A percentile compares a stretch with the other conserved stretches of the same genome.
Conservation (phyloP, 768 basidiomycete species). For the Clathrus columnatus region DNA sequence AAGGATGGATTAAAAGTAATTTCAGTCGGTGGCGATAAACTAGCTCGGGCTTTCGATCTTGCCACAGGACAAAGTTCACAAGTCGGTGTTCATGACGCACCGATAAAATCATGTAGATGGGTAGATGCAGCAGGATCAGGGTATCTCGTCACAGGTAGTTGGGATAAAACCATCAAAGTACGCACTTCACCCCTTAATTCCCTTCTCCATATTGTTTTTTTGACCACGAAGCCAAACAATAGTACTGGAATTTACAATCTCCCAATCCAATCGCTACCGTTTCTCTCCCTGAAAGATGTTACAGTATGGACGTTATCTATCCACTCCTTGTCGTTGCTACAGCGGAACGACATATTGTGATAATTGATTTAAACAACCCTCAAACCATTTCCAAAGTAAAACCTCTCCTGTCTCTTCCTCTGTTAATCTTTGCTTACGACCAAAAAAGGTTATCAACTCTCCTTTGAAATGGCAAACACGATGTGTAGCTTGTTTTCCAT, state of each 20-base stretch:
- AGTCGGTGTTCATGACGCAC: slow-evolving; percentile 86
- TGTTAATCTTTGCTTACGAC: slow-evolving; percentile 1
- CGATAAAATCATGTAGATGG: slow-evolving; percentile 76
- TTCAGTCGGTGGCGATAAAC: slow-evolving; percentile 92
- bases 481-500: slow-evolving; percentile 74
- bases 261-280: slow-evolving; percentile 71
- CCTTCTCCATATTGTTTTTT: neutral
- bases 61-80: slow-evolving; percentile 72
- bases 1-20: slow-evolving; percentile 88
- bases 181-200: slow-evolving; percentile 5
- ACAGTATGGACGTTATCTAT: slow-evolving; percentile 74
- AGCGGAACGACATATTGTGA: slow-evolving; percentile 85
- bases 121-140: slow-evolving; percentile 61
- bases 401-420: slow-evolving; percentile 2
- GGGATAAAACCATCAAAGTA: slow-evolving; percentile 98
- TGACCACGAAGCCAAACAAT: neutral
- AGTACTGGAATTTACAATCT: slow-evolving; percentile 92
- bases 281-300: slow-evolving; percentile 82
- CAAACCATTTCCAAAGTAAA: slow-evolving; percentile 65
- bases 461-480: slow-evolving; percentile 94
- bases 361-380: slow-evolving; percentile 81
- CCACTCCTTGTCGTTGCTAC: slow-evolving; percentile 88
- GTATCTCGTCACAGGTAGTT: slow-evolving; percentile 86
- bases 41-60: slow-evolving; percentile 88
- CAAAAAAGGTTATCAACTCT: slow-evolving; percentile 70